Base-by-base conservation (phyloP, 306 rosid genomes). In the Lathyrus sativus region DNA sequence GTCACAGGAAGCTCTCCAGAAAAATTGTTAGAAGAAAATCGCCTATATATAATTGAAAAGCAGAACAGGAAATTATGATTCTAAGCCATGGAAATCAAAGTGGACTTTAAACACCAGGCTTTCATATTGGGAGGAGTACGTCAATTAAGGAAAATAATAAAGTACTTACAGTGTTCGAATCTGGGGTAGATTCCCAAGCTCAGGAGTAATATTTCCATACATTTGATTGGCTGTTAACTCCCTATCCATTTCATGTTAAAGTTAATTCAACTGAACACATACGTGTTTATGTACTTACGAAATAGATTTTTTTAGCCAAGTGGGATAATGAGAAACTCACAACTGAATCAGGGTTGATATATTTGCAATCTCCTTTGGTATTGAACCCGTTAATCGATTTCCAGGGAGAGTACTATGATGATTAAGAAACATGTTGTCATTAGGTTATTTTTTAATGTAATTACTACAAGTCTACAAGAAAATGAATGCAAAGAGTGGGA, bases 341-440 rank as follows among this genome's bases (percentile, higher is more conserved):
- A 91, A 81, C 44, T 65, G 77, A 62, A 18, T 33, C 38, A 91
- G 88, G 64, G 95, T 89, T 59, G 81, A 46, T 68, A 89, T 89
- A 70, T 81, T 84, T 67, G 57, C 90, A 9, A 91, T 61, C 83
- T 80, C 96, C 65, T 7, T 17, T 7, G 97, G 97, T 43, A 89
- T 77, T 18, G 79, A 13, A 56, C 96, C 96, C 0, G 88, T 78
- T 64, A 91, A 26, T 62, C 87, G 84, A 73, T 91, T 91, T 73
- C 80, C 87, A 9, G 61, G 2, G 22, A 91, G 76, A 15, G 84
- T 65, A 35, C 97, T 91, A 66, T 62, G 58, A 56, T 14, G 31
- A 51, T 59, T 14, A 82, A 38, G 14, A 63, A 49, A 56, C 51
- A 69, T 9, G 35, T 43, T 8, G 41, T 28, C 46, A 7, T 29